These are phyloP conservation scores for Wickerhamiella allomyrinae DNA, from an alignment of 805 yeast species.

Conservation along the genomic window DNA sequence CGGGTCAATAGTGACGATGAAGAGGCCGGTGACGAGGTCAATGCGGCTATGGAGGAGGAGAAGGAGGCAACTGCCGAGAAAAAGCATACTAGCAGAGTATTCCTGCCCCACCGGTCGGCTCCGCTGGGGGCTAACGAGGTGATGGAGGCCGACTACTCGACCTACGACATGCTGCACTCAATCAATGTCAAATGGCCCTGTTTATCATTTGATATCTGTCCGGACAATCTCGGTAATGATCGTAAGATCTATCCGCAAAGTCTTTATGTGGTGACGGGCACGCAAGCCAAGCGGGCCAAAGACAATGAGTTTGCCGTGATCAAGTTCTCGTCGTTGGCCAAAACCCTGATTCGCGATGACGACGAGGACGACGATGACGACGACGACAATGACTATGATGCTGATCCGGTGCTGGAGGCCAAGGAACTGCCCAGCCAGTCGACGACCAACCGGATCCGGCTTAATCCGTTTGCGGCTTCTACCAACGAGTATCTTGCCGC, in stretches of 20 bases:
- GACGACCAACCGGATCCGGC: constrained; percentile 81
- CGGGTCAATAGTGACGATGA: constrained; percentile 67
- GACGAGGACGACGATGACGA: constrained; percentile 63
- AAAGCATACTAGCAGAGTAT: constrained; percentile 34
- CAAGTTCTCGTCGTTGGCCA: constrained; percentile 66
- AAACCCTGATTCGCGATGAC: constrained; percentile 76
- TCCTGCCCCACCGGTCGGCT: constrained; percentile 74
- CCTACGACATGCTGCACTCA: constrained; percentile 91
- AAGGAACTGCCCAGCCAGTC: constrained; percentile 62
- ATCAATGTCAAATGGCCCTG: constrained; percentile 96
- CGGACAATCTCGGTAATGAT: constrained; percentile 75
- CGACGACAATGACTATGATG: constrained; percentile 58
- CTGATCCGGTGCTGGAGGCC: constrained; percentile 73
- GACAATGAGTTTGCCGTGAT: constrained; percentile 81
- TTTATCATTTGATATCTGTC: constrained; percentile 74
- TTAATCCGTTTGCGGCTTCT: constrained; percentile 56
- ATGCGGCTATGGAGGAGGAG: constrained; percentile 24
- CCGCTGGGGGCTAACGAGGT: constrained; percentile 94
- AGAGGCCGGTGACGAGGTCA: constrained; percentile 17
- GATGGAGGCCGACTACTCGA: constrained; percentile 89
- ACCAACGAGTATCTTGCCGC: constrained; percentile 82
- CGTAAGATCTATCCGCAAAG: constrained; percentile 85
- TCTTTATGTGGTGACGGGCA: constrained; percentile 74
- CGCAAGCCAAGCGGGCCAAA: constrained; percentile 76
- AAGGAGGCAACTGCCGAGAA: constrained; percentile 18